These are phyloP conservation scores for Arachnomyces sp. DNA, from an alignment of 2,329 filamentous ascomycete species.

Conservation along the genomic window DNA sequence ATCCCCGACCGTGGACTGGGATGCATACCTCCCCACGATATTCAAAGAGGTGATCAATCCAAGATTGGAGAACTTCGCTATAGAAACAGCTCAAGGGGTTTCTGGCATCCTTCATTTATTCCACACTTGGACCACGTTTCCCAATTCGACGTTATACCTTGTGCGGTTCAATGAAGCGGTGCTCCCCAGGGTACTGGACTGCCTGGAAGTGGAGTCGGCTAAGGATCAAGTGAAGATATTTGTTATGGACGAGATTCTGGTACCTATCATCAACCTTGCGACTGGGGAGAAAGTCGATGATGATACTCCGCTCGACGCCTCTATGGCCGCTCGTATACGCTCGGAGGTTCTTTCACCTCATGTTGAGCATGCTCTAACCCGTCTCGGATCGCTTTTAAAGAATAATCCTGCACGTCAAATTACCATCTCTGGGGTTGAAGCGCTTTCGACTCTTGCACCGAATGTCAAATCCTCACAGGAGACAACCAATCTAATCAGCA, in stretches of 20 bases:
- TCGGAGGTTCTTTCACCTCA: conserved; percentile 43
- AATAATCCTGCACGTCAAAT: conserved; percentile 62
- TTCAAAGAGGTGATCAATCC: conserved; percentile 69
- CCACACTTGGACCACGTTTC: conserved; percentile 67
- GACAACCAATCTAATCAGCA: conserved; percentile 68
- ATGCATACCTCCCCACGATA: conserved; percentile 60
- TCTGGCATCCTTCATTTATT: conserved; percentile 77
- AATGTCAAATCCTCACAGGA: conserved; percentile 58
- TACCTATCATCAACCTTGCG: conserved; percentile 58
- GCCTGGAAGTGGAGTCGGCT: conserved; percentile 62
- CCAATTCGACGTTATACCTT: conserved; percentile 62
- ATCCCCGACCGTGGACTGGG: conserved; percentile 64
- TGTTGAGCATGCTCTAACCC: conserved; percentile 57
- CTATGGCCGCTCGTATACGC: conserved; percentile 32
- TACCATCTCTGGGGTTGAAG: conserved; percentile 69
- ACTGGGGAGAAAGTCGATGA: conserved; percentile 47
- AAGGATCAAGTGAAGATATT: conserved; percentile 84
- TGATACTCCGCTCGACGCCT: conserved; percentile 36
- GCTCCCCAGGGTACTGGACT: conserved; percentile 64
- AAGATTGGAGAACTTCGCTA: conserved; percentile 67
- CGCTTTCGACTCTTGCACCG: conserved; percentile 67
- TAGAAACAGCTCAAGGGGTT: conserved; percentile 81
- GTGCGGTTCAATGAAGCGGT: conserved; percentile 52
- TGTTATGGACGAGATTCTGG: conserved; percentile 65
- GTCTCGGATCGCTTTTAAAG: conserved; percentile 47